These are phyloP conservation scores for Tolypocladium capitatum DNA, from an alignment of 2,329 filamentous ascomycete genomes.

Conservation along the genomic window DNA sequence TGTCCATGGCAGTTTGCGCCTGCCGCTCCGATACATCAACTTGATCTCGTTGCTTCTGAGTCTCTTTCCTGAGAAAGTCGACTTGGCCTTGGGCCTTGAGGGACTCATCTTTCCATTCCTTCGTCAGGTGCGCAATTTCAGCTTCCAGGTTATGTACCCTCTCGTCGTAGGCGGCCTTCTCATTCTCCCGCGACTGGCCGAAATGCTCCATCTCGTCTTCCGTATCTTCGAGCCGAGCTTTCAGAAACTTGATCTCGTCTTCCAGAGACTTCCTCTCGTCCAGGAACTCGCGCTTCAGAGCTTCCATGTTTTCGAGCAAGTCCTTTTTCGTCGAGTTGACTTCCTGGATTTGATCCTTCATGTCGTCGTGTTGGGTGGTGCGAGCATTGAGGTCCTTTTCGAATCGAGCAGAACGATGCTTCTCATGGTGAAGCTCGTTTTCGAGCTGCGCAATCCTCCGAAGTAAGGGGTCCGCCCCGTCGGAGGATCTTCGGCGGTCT, in stretches of 20 bases:
- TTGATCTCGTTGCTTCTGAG: slow-evolving; percentile 44
- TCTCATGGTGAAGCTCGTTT: slow-evolving; percentile 62
- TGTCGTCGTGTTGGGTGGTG: slow-evolving; percentile 43
- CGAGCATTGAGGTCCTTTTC: slow-evolving; percentile 56
- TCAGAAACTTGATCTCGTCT: slow-evolving; percentile 63
- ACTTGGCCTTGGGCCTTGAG: slow-evolving; percentile 49
- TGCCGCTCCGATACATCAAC: slow-evolving; percentile 45
- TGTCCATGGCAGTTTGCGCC: slow-evolving; percentile 40
- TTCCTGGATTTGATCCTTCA: slow-evolving; percentile 63
- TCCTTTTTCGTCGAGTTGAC: slow-evolving; percentile 87
- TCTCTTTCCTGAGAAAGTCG: slow-evolving; percentile 48
- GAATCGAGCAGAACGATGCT: slow-evolving; percentile 49
- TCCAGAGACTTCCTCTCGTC: slow-evolving; percentile 75
- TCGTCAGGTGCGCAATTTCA: slow-evolving; percentile 53
- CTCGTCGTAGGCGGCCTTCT: slow-evolving; percentile 57
- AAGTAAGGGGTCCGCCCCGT: slow-evolving; percentile 31
- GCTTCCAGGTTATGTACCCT: slow-evolving; percentile 54
- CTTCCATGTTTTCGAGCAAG: slow-evolving; percentile 86
- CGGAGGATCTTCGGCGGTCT: slow-evolving; percentile 31
- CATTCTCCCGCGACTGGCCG: slow-evolving; percentile 70
- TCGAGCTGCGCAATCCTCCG: slow-evolving; percentile 53
- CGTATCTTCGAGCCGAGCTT: slow-evolving; percentile 67
- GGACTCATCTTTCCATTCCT: slow-evolving; percentile 42
- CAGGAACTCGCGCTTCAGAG: slow-evolving; percentile 76
- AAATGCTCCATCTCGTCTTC: slow-evolving; percentile 87